Evolutionary conservation across 2,329 filamentous ascomycete species (phyloP).

Genomic region (Botrytis aclada): DNA sequence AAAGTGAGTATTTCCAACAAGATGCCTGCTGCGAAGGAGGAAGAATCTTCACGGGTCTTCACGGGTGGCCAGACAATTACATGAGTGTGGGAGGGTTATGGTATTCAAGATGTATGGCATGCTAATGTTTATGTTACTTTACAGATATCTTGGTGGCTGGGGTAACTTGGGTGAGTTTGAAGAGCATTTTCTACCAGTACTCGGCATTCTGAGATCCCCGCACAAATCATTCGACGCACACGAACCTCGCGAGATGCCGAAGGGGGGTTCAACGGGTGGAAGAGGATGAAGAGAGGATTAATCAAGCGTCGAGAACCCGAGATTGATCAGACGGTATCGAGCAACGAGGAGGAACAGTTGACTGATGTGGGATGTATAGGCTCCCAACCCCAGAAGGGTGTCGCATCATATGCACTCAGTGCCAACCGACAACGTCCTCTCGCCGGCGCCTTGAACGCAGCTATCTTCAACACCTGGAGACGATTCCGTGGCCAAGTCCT

Average conservation of each 20-base stretch:
- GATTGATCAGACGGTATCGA: not conserved
- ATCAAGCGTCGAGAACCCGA: not conserved
- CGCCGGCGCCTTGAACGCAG: slow-evolving; percentile 72
- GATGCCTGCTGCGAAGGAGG: slow-evolving; percentile 7
- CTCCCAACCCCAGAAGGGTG: slow-evolving; percentile 59
- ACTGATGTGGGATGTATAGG: slow-evolving; percentile 43
- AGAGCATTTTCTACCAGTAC: slow-evolving; percentile 15
- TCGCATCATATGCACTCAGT: slow-evolving; percentile 71
- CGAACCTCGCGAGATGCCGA: not conserved
- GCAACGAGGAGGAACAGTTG: not conserved
- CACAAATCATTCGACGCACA: not conserved
- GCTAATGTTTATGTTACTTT: slow-evolving; percentile 27
- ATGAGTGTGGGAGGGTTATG: slow-evolving; percentile 5
- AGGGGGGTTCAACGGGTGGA: not conserved
- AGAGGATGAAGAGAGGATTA: not conserved
- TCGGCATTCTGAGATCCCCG: not conserved
- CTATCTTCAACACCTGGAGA: slow-evolving; percentile 94
- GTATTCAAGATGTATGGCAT: slow-evolving; percentile 12
- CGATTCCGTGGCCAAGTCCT: slow-evolving; percentile 82
- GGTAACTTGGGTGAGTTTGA: slow-evolving; percentile 38
- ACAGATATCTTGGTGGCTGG: slow-evolving; percentile 38
- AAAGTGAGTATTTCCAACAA: slow-evolving; percentile 35
- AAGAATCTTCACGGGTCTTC: slow-evolving; percentile 15
- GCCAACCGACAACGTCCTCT: slow-evolving; percentile 87
- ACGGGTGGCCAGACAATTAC: slow-evolving; percentile 2